Percentiles rank a stretch among this genome's conserved stretches.
Evolutionary conservation across 2,329 filamentous ascomycete genomes (phyloP).

Genomic region (Paecilomyces sp.): DNA sequence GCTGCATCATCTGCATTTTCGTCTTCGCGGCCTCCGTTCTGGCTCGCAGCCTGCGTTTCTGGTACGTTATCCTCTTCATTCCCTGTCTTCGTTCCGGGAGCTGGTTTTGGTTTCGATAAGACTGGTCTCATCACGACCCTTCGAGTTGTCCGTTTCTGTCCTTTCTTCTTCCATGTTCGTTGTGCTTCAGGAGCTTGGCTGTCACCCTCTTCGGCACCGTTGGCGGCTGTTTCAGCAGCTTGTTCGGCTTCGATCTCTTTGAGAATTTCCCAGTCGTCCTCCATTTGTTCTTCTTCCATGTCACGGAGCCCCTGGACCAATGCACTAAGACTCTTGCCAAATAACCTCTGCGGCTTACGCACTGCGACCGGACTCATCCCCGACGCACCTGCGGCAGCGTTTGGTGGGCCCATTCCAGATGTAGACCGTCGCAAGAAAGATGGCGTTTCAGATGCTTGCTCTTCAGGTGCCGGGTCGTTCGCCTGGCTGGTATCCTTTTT

Average conservation of each 20-base stretch:
- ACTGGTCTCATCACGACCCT: slow-evolving; percentile 38
- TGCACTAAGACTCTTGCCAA: slow-evolving; percentile 32
- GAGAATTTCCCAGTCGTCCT: slow-evolving; percentile 38
- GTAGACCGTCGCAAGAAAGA: slow-evolving; percentile 33
- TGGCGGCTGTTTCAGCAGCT: slow-evolving; percentile 6
- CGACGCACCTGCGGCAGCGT: slow-evolving; percentile 3
- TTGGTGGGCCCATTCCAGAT: slow-evolving; percentile 15
- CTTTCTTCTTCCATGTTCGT: slow-evolving; percentile 39
- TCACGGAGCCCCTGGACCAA: slow-evolving; percentile 32
- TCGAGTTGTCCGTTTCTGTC: slow-evolving; percentile 43
- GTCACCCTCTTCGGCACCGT: slow-evolving; percentile 27
- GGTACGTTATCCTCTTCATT: slow-evolving; percentile 13
- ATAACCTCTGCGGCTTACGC: slow-evolving; percentile 27
- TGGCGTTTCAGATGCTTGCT: slow-evolving; percentile 26
- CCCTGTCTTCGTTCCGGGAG: slow-evolving; percentile 13
- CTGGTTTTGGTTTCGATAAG: slow-evolving; percentile 22
- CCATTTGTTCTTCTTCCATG: slow-evolving; percentile 33
- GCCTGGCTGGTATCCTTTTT: slow-evolving; percentile 5
- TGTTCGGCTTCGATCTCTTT: slow-evolving; percentile 36
- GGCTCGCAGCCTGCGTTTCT: slow-evolving; percentile 16
- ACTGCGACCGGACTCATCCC: slow-evolving; percentile 32
- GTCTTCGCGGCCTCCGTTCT: slow-evolving; percentile 6
- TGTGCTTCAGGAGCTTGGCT: slow-evolving; percentile 21
- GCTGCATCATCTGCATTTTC: slow-evolving; percentile 12
- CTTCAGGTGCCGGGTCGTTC: slow-evolving; percentile 7